Base-by-base conservation (phyloP, 768 basidiomycete species). In the Tulasnella calospora region DNA sequence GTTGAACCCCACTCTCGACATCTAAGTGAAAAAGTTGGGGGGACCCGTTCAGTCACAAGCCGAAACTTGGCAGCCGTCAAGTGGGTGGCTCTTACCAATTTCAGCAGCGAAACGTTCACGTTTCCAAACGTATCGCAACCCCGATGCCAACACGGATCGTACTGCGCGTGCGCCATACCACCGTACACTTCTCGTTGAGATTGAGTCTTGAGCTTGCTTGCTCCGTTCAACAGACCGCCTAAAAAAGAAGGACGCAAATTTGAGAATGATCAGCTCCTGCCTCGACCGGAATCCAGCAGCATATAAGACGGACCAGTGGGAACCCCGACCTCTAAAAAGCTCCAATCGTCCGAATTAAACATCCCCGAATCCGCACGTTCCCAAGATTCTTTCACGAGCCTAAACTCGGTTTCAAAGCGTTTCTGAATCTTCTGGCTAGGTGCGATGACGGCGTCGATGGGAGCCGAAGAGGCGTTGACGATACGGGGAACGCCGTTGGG, bases 311-410 rank as follows among this genome's bases (percentile, higher is more conserved):
- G 15, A 72, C 71, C 71, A 23, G 71, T 46, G 4, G 71, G 71
- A 12, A 72, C 27, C 15, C 71, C 71, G 10, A 23, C 44, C 30
- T 72, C 71, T 38, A 72, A 72, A 23, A 72, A 72, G 71, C 71
- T 72, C 71, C 71, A 72, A n/a, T 72, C 71, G 36, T 72, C 71
- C 38, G 71, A 72, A 23, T 72, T 72, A 17, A 40, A 72, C 71
- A 72, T 72, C 13, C n/a, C 36, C 30, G 71, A 33, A 36, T 72
- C 44, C n/a, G 71, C 71, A 27, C 36, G 44, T 13, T 72, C 71
- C 36, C 44, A 72, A 23, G 71, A 40, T 35, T 72, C 71, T n/a
- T 46, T 72, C 4, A 35, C 38, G 23, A 40, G 36, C 38, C 71
- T 40, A 17, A 72, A 72, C 71, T 46, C 71, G n/a, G n/a, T 41